phyloP scores from a whole-genome alignment of 129 eudicot genomes.

The Arctium minus region DNA sequence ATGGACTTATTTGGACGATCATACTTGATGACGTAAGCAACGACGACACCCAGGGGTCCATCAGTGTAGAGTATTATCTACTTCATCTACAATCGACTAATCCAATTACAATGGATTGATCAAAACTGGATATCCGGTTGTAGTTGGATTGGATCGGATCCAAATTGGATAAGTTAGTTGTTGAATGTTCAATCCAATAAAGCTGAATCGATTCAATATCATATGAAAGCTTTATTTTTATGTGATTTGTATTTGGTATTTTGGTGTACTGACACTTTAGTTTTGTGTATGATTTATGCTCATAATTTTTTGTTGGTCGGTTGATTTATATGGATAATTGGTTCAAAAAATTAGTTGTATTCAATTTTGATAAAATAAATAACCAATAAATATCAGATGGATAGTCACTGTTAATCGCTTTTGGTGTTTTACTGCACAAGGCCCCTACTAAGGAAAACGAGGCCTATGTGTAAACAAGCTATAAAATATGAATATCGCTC shows the following conservation, averaged over 20 bases:
- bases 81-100: background rate
- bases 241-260: background rate
- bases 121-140: background rate
- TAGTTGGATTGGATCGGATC: background rate
- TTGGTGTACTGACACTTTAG: background rate
- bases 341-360: background rate
- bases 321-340: background rate
- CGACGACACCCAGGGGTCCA: background rate
- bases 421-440: no score
- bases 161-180: no score
- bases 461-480: no score
- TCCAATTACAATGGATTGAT: background rate
- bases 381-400: background rate
- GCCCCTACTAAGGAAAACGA: no score
- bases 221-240: background rate
- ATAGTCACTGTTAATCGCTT: background rate
- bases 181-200: background rate
- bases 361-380: background rate
- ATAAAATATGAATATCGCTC: no score
- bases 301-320: background rate
- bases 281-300: background rate
- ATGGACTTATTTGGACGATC: constrained; percentile 11
- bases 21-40: background rate
- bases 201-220: background rate
- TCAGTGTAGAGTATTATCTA: background rate